phyloP scores from a whole-genome alignment of 2,329 filamentous ascomycete genomes.

The Raffaelea ambrosiae region DNA sequence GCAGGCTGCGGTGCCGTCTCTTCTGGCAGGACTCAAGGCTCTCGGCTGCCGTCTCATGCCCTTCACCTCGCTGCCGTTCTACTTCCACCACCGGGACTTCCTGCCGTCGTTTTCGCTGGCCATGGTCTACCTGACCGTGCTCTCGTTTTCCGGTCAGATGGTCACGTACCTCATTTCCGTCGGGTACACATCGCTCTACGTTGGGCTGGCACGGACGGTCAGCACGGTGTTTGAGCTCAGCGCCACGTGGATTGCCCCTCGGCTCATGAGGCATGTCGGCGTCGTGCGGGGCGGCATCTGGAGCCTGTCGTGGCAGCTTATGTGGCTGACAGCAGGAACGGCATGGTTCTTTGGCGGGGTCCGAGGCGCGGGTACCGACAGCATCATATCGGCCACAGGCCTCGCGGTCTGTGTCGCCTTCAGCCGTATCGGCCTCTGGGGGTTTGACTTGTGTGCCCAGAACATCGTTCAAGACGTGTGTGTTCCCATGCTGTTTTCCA shows the following conservation, averaged over 20 bases:
- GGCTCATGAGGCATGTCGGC: constrained; percentile 45
- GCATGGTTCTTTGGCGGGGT: constrained; percentile 29
- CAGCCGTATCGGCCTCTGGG: constrained; percentile 53
- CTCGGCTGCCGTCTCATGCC: constrained; percentile 13
- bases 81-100: constrained; percentile 46
- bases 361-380: constrained; percentile 12
- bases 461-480: constrained; percentile 52
- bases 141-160: constrained; percentile 54
- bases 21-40: background rate
- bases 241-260: constrained; percentile 52
- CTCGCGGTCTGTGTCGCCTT: constrained; percentile 43
- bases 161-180: constrained; percentile 51
- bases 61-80: constrained; percentile 27
- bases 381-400: constrained; percentile 31
- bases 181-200: constrained; percentile 39
- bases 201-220: constrained; percentile 44
- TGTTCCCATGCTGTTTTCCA: background rate
- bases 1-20: background rate
- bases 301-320: constrained; percentile 61
- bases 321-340: constrained; percentile 38
- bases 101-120: constrained; percentile 51
- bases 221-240: constrained; percentile 48
- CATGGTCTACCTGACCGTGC: constrained; percentile 53
- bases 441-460: constrained; percentile 53
- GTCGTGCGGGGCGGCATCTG: constrained; percentile 60